Conservation (phyloP, 345 rosid genomes). For the Salix caprea region DNA sequence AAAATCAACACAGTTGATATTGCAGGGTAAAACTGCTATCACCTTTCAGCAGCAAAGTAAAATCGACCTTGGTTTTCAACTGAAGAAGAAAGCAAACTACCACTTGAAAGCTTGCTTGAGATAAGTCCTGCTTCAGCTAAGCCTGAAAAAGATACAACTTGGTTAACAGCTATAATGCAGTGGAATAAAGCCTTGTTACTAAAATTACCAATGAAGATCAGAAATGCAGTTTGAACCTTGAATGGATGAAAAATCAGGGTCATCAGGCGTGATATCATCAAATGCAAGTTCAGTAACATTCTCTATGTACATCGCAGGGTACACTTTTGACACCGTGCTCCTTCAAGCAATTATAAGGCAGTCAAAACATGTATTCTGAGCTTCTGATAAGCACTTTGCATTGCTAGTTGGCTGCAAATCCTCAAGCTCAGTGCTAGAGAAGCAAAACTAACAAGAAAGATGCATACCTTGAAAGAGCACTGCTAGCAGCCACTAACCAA, state of each 20-base stretch:
- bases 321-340: conserved; percentile 70
- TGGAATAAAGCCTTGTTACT: background rate
- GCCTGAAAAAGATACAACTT: conserved; percentile 49
- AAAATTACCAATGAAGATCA: background rate
- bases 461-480: conserved; percentile 69
- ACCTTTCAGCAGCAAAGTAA: conserved; percentile 81
- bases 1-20: background rate
- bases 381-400: background rate
- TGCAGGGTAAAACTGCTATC: conserved; percentile 8
- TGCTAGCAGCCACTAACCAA: conserved; percentile 87
- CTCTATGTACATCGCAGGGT: conserved; percentile 95
- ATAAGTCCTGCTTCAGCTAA: conserved; percentile 98
- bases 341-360: conserved; percentile 39
- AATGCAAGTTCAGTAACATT: conserved; percentile 87
- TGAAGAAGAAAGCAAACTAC: conserved; percentile 42
- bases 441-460: conserved; percentile 19
- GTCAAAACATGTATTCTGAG: conserved; percentile 7
- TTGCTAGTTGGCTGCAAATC: conserved; percentile 16
- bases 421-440: conserved; percentile 10
- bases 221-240: conserved; percentile 59
- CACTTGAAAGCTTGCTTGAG: conserved; percentile 79
- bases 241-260: conserved; percentile 87
- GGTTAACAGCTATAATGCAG: conserved; percentile 10
- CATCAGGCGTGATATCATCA: conserved; percentile 77
- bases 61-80: conserved; percentile 38